Conservation (phyloP, 768 basidiomycete genomes). For the Phaeotremella skinneri region DNA sequence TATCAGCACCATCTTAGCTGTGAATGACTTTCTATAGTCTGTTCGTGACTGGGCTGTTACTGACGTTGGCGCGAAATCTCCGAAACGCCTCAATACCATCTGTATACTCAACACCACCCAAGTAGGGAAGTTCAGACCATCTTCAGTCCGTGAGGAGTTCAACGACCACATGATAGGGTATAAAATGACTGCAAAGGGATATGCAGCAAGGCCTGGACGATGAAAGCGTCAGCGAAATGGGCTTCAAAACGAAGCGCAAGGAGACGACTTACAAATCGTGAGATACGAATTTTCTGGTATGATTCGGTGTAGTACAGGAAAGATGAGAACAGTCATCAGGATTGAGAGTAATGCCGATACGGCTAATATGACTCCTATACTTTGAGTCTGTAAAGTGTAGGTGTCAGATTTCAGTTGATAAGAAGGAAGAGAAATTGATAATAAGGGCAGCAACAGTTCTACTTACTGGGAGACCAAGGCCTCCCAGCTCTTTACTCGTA, state of each 20-base stretch:
- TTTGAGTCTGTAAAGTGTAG: slow-evolving; percentile 29
- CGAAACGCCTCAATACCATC: slow-evolving; percentile 31
- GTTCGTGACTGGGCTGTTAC: slow-evolving; percentile 5
- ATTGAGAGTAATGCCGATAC: slow-evolving; percentile 33
- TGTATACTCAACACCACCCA: slow-evolving; percentile 27
- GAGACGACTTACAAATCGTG: slow-evolving; percentile 19
- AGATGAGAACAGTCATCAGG: slow-evolving; percentile 34
- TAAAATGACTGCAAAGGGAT: slow-evolving; percentile 25
- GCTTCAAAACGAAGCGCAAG: neutral
- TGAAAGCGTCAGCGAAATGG: neutral
- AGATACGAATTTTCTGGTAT: slow-evolving; percentile 30
- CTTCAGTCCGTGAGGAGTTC: slow-evolving; percentile 15
- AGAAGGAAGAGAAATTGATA: too few species aligned
- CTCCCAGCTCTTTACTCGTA: slow-evolving; percentile 34
- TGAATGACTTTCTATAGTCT: neutral
- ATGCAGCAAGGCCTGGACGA: slow-evolving; percentile 32
- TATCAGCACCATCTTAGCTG: neutral
- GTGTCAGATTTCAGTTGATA: slow-evolving; percentile 1
- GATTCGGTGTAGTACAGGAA: slow-evolving; percentile 26
- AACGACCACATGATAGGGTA: slow-evolving; percentile 33
- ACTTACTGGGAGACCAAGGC: slow-evolving; percentile 33
- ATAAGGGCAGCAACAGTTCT: neutral
- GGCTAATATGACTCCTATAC: slow-evolving; percentile 32
- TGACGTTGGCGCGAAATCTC: slow-evolving; percentile 38
- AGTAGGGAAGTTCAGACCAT: slow-evolving; percentile 9